These are phyloP conservation scores for Stentor roeselii DNA, from an alignment of 73 alveolate species.

Conservation along the genomic window DNA sequence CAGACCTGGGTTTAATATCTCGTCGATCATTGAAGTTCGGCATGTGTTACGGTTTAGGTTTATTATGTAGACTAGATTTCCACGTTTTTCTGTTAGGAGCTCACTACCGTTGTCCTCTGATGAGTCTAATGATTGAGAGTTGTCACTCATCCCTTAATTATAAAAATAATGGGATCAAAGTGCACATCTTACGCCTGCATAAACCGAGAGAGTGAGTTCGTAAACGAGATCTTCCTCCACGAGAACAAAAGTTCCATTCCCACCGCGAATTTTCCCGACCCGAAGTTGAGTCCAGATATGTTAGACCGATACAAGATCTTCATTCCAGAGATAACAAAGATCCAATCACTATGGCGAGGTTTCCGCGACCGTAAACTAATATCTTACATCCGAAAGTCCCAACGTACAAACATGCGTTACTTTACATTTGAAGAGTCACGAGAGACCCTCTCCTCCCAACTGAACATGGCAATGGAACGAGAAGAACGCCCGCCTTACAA, in stretches of 20 bases:
- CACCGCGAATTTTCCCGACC: neutral
- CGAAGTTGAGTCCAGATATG: neutral
- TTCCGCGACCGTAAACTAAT: slow-evolving; percentile 10
- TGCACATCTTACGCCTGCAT: neutral
- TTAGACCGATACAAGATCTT: neutral
- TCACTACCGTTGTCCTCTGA: too few species aligned
- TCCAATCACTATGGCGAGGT: slow-evolving; percentile 31
- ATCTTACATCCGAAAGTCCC: neutral
- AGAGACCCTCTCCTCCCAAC: slow-evolving; percentile 33
- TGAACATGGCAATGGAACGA: slow-evolving; percentile 33
- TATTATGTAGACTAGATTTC: neutral
- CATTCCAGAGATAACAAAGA: neutral
- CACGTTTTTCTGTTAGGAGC: neutral
- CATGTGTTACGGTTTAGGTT: neutral
- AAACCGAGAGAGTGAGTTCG: neutral
- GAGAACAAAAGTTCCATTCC: neutral
- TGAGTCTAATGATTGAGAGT: too few species aligned
- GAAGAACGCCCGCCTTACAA: slow-evolving; percentile 63
- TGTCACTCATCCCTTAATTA: too few species aligned
- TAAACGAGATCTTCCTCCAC: neutral
- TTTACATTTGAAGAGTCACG: slow-evolving; percentile 49
- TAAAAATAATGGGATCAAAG: slow-evolving; percentile 16
- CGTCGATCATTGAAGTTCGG: neutral
- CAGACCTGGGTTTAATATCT: neutral
- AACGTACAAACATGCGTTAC: slow-evolving; percentile 31